Base-by-base conservation (phyloP, 768 basidiomycete species). In the Boletus coccyginus region DNA sequence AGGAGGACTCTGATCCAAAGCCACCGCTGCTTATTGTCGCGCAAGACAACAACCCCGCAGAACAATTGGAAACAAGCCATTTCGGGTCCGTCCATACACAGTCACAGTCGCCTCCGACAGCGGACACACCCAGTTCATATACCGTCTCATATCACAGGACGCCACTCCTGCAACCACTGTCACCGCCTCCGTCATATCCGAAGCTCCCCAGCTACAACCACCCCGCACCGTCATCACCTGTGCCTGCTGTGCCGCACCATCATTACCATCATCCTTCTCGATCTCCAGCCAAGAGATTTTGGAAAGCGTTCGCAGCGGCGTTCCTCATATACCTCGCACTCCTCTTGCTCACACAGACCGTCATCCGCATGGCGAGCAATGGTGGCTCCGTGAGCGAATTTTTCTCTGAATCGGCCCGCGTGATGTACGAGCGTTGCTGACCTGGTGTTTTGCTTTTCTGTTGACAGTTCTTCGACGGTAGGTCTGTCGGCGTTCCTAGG, bases 161-260 rank as follows among this genome's bases (percentile, higher is more conserved):
- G 8, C 29, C 52, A 5, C 31, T 44, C 24, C 33, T 43, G 27
- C 33, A 27, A 44, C 57, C 47, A 4, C 21, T 51, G 31, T 60
- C 57, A 40, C 62, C 40, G 43, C 52, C 58, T 21, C 52, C 57
- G 42, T 51, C 53, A 64, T 60, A 56, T 57, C 57, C 62, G 48
- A 39, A 19, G 16, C 16, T 35, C 29, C 48, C 24, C 3, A 43
- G n/a, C n/a, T 10, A 31, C 31, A 27, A 21, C 3, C 17, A 13
- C 21, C n/a, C 39, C 24, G 24, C 33, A 16, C 27, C 27, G 27
- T 27, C 27, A 5, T 27, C 21, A 17, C 29, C 43, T 24, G 10
- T 13, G 13, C 29, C 12, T 9, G 17, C 39, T 27, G 33, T 46
- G 2, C 16, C 21, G n/a, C 33, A n/a, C 0, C 21, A 42, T 29